A percentile compares a stretch with the other conserved stretches of the same genome.
phyloP scores from a whole-genome alignment of 768 basidiomycete genomes.

The Collybia nuda region DNA sequence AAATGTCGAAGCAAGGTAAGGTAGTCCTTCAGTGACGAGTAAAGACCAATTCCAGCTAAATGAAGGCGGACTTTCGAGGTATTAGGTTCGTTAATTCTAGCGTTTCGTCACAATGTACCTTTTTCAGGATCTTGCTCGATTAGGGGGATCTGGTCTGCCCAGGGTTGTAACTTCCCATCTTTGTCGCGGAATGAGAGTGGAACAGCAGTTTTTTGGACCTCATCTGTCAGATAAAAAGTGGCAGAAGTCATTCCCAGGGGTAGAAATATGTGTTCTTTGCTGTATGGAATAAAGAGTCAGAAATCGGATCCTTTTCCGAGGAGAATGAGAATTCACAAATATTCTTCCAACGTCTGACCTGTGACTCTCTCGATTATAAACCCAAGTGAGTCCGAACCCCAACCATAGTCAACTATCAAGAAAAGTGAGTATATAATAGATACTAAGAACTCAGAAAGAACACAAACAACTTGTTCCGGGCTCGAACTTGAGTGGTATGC shows the following conservation, averaged over 20 bases:
- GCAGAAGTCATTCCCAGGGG: constrained; percentile 16
- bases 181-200: constrained; percentile 10
- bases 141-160: constrained; percentile 8
- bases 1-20: constrained; percentile 15
- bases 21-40: constrained; percentile 18
- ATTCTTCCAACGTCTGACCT: constrained; percentile 25
- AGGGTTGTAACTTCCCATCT: constrained; percentile 12
- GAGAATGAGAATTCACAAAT: constrained; percentile 17
- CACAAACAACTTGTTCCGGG: constrained; percentile 28
- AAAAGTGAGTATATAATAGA: not conserved
- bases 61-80: constrained; percentile 12
- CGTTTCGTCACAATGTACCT: constrained; percentile 2
- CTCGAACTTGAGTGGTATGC: constrained; percentile 22
- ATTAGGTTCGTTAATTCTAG: not conserved
- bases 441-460: no score
- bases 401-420: constrained; percentile 23
- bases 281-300: not conserved
- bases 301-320: not conserved
- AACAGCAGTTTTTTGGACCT: constrained; percentile 9
- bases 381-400: constrained; percentile 19
- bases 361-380: constrained; percentile 27
- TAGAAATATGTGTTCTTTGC: constrained; percentile 20
- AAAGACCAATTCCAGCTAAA: constrained; percentile 14
- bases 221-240: constrained; percentile 17
- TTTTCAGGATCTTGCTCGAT: constrained; percentile 15